Evolutionary conservation across 1,139 yeast genomes (phyloP).

Genomic region (Yamadazyma pseudoaaseri): DNA sequence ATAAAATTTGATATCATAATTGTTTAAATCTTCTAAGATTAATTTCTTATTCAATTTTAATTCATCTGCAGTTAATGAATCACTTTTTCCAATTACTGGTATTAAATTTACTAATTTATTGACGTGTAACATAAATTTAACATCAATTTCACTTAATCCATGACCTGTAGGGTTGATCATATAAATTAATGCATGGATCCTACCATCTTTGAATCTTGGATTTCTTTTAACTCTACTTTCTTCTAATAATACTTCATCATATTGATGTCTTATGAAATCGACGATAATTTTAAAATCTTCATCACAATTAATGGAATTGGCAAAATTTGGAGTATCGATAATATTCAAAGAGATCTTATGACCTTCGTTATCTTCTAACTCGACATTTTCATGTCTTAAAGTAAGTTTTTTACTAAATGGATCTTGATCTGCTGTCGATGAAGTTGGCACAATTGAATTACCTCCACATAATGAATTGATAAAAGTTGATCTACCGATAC

Average conservation of each 20-base stretch:
- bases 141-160: slow-evolving; percentile 44
- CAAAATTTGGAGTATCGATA: slow-evolving; percentile 74
- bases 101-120: slow-evolving; percentile 43
- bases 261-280: slow-evolving; percentile 50
- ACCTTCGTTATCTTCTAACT: slow-evolving; percentile 51
- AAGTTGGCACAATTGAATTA: slow-evolving; percentile 50
- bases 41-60: slow-evolving; percentile 35
- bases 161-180: slow-evolving; percentile 51
- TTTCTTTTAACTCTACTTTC: slow-evolving; percentile 48
- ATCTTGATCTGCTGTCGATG: slow-evolving; percentile 42
- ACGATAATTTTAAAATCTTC: slow-evolving; percentile 46
- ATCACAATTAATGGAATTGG: slow-evolving; percentile 57
- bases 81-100: slow-evolving; percentile 45
- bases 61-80: slow-evolving; percentile 39
- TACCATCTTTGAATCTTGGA: slow-evolving; percentile 47
- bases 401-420: slow-evolving; percentile 43
- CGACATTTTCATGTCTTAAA: slow-evolving; percentile 49
- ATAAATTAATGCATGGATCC: slow-evolving; percentile 47
- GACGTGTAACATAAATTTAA: slow-evolving; percentile 39
- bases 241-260: slow-evolving; percentile 49
- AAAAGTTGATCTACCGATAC: slow-evolving; percentile 62
- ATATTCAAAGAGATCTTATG: slow-evolving; percentile 48
- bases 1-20: slow-evolving; percentile 41
- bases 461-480: slow-evolving; percentile 81
- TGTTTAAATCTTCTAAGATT: slow-evolving; percentile 42